Evolutionary conservation across 495 filamentous ascomycete genomes (phyloP).

Genomic region (Penicillium desertorum): DNA sequence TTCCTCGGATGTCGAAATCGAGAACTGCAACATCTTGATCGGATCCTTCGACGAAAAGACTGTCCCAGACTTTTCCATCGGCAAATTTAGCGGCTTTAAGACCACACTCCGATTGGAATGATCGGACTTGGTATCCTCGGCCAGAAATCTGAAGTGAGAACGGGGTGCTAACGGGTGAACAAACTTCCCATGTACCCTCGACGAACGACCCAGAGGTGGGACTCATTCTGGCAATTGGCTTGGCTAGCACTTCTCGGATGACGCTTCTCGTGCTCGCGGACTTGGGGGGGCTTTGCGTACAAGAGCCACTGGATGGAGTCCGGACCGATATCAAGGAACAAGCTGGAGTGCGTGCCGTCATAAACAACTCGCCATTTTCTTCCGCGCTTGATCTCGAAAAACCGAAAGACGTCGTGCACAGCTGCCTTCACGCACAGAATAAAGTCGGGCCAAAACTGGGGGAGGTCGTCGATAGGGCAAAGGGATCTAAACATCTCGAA

Average conservation of each 20-base stretch:
- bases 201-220: constrained; percentile 31
- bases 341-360: constrained; percentile 43
- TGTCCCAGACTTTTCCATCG: constrained; percentile 43
- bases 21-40: constrained; percentile 32
- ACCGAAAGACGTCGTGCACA: constrained; percentile 43
- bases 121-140: constrained; percentile 21
- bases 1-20: constrained; percentile 51
- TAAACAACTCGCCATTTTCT: constrained; percentile 55
- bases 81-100: constrained; percentile 35
- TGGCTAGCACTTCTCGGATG: constrained; percentile 47
- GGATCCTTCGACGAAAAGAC: constrained; percentile 33
- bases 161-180: constrained; percentile 38
- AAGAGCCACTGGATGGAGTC: constrained; percentile 52
- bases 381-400: constrained; percentile 47
- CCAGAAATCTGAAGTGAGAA: constrained; percentile 25
- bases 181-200: constrained; percentile 54
- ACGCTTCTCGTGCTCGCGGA: constrained; percentile 38
- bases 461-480: constrained; percentile 6
- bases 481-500: constrained; percentile 26
- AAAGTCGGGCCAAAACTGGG: constrained; percentile 39
- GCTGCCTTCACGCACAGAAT: constrained; percentile 33
- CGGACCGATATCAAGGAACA: constrained; percentile 51
- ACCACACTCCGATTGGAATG: constrained; percentile 38
- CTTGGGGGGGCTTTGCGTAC: constrained; percentile 46
- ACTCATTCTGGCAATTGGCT: constrained; percentile 57